phyloP scores from a whole-genome alignment of 768 basidiomycete genomes.

The Glaciozyma antarctica region DNA sequence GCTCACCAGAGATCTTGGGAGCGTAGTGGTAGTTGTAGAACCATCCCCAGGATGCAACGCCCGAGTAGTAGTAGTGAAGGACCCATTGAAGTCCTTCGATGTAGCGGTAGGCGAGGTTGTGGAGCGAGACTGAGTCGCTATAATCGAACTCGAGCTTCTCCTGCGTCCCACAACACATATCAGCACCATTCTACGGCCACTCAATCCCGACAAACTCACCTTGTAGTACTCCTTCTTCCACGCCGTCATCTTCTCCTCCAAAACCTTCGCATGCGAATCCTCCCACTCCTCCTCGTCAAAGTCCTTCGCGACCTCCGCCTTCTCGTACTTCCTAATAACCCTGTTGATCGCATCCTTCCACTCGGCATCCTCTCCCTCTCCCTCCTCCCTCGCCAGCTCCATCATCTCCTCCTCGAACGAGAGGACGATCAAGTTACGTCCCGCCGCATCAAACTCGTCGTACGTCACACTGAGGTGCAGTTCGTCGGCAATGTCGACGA shows the following conservation, averaged over 20 bases:
- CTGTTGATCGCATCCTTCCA: conserved; percentile 59
- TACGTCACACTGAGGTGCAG: conserved; percentile 71
- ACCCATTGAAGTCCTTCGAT: conserved; percentile 97
- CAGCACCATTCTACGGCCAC: background rate
- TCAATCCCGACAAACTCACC: conserved; percentile 44
- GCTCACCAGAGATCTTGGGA: conserved; percentile 82
- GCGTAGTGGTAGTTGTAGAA: conserved; percentile 98
- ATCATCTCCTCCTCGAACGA: conserved; percentile 54
- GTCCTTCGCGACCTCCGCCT: conserved; percentile 64
- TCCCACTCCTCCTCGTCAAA: conserved; percentile 60
- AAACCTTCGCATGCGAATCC: conserved; percentile 57
- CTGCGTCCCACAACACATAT: conserved; percentile 41
- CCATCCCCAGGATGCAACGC: conserved; percentile 97
- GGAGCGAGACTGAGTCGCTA: conserved; percentile 55
- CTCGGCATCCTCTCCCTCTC: conserved; percentile 48
- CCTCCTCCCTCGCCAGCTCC: conserved; percentile 48
- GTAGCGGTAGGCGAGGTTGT: conserved; percentile 65
- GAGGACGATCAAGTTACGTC: conserved; percentile 40
- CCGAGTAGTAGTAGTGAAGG: conserved; percentile 96
- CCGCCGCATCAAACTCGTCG: conserved; percentile 82
- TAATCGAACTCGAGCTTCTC: conserved; percentile 78
- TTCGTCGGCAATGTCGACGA: conserved; percentile 63
- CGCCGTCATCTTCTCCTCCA: conserved; percentile 75
- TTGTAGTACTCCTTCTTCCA: conserved; percentile 88
- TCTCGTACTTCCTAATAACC: conserved; percentile 77